A percentile compares a stretch with the other conserved stretches of the same genome.
These are phyloP conservation scores for Solanum okadae DNA, from an alignment of 257 asterid genomes.

Conservation along the genomic window DNA sequence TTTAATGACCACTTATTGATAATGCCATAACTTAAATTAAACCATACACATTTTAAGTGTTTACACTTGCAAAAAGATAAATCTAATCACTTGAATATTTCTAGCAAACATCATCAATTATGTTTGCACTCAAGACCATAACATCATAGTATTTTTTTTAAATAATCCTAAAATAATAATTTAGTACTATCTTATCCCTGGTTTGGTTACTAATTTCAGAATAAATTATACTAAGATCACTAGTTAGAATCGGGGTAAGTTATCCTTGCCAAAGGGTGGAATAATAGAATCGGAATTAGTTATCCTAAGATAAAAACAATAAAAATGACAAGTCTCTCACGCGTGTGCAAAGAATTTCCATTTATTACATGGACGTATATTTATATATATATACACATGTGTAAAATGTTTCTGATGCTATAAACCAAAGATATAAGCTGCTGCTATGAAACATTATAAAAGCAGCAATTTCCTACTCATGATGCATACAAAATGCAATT, in stretches of 20 bases:
- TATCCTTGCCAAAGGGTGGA: neutral
- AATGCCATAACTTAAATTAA: neutral
- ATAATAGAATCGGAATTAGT: neutral
- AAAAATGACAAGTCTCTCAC: neutral
- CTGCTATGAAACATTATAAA: neutral
- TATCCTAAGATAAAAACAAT: neutral
- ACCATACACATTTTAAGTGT: neutral
- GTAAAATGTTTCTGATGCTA: neutral
- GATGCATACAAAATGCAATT: constrained; percentile 13
- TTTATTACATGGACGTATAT: neutral
- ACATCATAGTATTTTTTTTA: neutral
- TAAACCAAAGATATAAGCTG: neutral
- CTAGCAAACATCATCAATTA: neutral
- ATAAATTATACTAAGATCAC: neutral
- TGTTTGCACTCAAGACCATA: neutral
- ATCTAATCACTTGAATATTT: neutral
- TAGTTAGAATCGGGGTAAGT: neutral
- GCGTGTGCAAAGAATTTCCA: neutral
- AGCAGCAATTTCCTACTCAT: constrained; percentile 12
- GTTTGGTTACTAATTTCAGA: neutral
- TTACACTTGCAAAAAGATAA: neutral
- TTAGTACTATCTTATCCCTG: neutral
- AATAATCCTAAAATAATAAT: neutral
- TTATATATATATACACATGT: neutral
- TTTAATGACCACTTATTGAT: neutral